Base-by-base conservation (phyloP, 2,329 filamentous ascomycete species). In the Bipolaris victoriae region DNA sequence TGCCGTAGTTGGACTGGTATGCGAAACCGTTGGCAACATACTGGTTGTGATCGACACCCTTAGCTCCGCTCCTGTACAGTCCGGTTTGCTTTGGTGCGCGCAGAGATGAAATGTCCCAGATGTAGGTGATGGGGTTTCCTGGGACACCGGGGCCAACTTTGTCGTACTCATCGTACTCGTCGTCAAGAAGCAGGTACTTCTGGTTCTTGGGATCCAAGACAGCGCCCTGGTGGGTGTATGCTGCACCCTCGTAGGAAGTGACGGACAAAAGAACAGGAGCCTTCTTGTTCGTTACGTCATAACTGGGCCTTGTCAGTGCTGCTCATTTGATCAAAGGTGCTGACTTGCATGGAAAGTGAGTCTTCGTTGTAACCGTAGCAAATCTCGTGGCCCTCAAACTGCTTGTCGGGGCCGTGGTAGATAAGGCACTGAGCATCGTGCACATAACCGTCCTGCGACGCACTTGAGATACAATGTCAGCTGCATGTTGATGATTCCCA, bases 391-490 rank as follows among this genome's bases (percentile, higher is more conserved):
- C 80, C 82, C 3, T 73, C 68, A 68, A 81, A 86, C 22, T 76
- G 65, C 22, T 70, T 72, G 57, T 85, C 80, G 0, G 83, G 83
- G 0, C 84, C 83, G 7, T 77, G 78, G 73, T 84, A 84, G 57
- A 82, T 79, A 37, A 87, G 74, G 68, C 84, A 87, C 71, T 87
- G 84, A 2, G 84, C 84, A 63, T 87, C 84, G 69, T 87, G 84
- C 13, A 86, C 84, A 67, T 87, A 87, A 36, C 84, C 84, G 67
- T 86, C 84, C 16, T 78, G 66, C 18, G 79, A 77, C 7, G 82
- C 81, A 65, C 84, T 64, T 40, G 1, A 20, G 41, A 20, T 11
- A 37, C 2, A 9, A 22, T 44, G 52, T 57, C 29, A 59, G 55
- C 45, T 7, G 40, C 4, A n/a, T 10, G 15, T 16, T 6, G 31